Conservation (phyloP, 495 filamentous ascomycete species). For the Lasiosphaeriaceae sp. region DNA sequence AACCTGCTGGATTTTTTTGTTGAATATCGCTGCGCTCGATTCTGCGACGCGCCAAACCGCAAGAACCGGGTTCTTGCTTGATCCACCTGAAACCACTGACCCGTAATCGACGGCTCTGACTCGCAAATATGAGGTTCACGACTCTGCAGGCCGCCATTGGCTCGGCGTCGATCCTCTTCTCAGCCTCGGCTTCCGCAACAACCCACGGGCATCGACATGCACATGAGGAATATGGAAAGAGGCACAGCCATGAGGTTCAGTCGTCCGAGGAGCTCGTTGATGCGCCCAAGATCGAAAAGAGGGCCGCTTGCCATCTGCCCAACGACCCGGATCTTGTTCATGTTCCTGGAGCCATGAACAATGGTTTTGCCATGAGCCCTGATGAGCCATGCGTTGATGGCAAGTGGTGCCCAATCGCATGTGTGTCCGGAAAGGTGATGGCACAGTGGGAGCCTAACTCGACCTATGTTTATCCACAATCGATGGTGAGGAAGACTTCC, state of each 20-base stretch:
- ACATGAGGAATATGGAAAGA: slow-evolving; percentile 30
- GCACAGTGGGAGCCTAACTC: slow-evolving; percentile 75
- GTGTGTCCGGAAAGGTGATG: slow-evolving; percentile 69
- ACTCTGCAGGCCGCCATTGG: slow-evolving; percentile 46
- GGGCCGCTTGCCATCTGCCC: slow-evolving; percentile 63
- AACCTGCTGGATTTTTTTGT: neutral
- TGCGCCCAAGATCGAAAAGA: slow-evolving; percentile 27
- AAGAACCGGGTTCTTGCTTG: slow-evolving; percentile 2
- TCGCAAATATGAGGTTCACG: slow-evolving; percentile 43
- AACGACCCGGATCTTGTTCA: slow-evolving; percentile 62
- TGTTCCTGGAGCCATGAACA: slow-evolving; percentile 62
- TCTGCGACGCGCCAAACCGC: neutral
- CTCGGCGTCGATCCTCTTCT: slow-evolving; percentile 43
- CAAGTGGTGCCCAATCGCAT: slow-evolving; percentile 75
- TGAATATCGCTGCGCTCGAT: neutral
- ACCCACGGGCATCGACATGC: slow-evolving; percentile 35
- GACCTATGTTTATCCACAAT: slow-evolving; percentile 63
- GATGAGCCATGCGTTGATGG: slow-evolving; percentile 67
- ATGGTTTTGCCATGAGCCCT: slow-evolving; percentile 79
- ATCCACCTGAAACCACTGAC: neutral
- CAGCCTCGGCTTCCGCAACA: slow-evolving; percentile 28
- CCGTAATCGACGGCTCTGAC: neutral
- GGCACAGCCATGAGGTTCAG: slow-evolving; percentile 29
- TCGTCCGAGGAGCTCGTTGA: slow-evolving; percentile 19
- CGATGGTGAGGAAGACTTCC: slow-evolving; percentile 57